Percentiles rank a stretch among this genome's conserved stretches.
Evolutionary conservation across 495 filamentous ascomycete species (phyloP).

Genomic region (Tuber aestivum): DNA sequence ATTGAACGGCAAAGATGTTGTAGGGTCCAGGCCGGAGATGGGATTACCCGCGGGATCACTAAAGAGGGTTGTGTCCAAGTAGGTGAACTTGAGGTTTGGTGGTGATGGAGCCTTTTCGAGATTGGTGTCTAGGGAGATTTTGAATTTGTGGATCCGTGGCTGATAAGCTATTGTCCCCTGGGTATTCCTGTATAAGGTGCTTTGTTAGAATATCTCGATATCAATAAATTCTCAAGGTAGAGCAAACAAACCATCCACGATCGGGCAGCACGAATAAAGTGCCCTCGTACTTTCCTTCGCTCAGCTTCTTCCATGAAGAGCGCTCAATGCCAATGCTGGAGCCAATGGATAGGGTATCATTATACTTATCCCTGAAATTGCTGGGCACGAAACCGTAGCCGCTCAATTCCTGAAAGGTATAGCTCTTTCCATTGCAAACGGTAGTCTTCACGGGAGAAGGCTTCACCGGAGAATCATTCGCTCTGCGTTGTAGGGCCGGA

Average conservation of each 20-base stretch:
- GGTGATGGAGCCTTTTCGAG: conserved; percentile 55
- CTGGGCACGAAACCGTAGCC: conserved; percentile 62
- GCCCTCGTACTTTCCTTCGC: conserved; percentile 55
- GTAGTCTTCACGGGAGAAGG: conserved; percentile 35
- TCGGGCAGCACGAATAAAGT: conserved; percentile 63
- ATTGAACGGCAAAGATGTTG: conserved; percentile 51
- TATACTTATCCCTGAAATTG: conserved; percentile 61
- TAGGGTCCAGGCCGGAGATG: conserved; percentile 65
- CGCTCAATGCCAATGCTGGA: conserved; percentile 61
- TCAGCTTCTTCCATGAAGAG: conserved; percentile 56
- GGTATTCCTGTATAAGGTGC: conserved; percentile 52
- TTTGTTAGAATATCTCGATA: neutral
- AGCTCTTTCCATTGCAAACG: conserved; percentile 59
- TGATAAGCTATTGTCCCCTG: conserved; percentile 71
- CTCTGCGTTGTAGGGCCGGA: conserved; percentile 5
- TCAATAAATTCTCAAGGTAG: neutral
- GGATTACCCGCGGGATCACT: conserved; percentile 62
- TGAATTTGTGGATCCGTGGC: conserved; percentile 66
- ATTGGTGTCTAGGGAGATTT: conserved; percentile 53
- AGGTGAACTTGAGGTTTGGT: conserved; percentile 61
- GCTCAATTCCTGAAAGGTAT: conserved; percentile 62
- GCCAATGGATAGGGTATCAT: conserved; percentile 67
- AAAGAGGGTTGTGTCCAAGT: conserved; percentile 63
- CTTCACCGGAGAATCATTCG: neutral
- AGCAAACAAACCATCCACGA: conserved; percentile 56